These are phyloP conservation scores for Collybia mongolica DNA, from an alignment of 768 basidiomycete genomes.

Conservation along the genomic window DNA sequence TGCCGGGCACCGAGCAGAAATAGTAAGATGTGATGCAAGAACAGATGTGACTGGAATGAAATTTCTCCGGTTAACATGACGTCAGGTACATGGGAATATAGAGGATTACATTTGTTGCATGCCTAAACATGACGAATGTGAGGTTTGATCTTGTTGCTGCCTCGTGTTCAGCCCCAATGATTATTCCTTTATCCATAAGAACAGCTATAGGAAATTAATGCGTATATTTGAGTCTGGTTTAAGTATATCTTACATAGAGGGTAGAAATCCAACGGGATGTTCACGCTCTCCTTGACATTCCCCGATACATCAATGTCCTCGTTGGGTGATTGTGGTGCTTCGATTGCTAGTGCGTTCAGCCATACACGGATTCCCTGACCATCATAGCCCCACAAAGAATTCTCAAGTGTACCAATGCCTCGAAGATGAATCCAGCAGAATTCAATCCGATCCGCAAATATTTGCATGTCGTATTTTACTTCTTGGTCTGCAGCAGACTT, in stretches of 20 bases:
- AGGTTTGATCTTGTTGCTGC: slow-evolving; percentile 70
- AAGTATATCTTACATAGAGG: slow-evolving; percentile 72
- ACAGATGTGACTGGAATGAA: slow-evolving; percentile 75
- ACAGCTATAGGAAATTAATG: slow-evolving; percentile 59
- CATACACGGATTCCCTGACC: slow-evolving; percentile 88
- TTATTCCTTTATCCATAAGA: slow-evolving; percentile 98
- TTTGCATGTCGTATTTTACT: slow-evolving; percentile 96
- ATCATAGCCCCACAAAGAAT: slow-evolving; percentile 97
- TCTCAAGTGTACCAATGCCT: slow-evolving; percentile 91
- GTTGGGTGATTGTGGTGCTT: slow-evolving; percentile 46
- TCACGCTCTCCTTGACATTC: slow-evolving; percentile 90
- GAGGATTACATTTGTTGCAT: slow-evolving; percentile 77
- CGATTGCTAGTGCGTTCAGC: slow-evolving; percentile 94
- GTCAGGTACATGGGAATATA: not conserved
- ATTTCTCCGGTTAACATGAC: too few species aligned
- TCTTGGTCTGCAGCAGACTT: slow-evolving; percentile 77
- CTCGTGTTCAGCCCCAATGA: slow-evolving; percentile 94
- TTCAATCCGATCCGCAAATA: slow-evolving; percentile 95
- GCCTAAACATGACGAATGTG: slow-evolving; percentile 88
- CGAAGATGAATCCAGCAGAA: slow-evolving; percentile 98
- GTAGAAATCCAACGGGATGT: slow-evolving; percentile 91
- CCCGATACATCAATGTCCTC: slow-evolving; percentile 27
- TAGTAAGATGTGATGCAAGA: slow-evolving; percentile 87
- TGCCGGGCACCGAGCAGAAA: slow-evolving; percentile 70
- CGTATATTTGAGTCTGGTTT: not conserved